Base-by-base conservation (phyloP, 345 rosid species). In the Gossypium rotundifolium region DNA sequence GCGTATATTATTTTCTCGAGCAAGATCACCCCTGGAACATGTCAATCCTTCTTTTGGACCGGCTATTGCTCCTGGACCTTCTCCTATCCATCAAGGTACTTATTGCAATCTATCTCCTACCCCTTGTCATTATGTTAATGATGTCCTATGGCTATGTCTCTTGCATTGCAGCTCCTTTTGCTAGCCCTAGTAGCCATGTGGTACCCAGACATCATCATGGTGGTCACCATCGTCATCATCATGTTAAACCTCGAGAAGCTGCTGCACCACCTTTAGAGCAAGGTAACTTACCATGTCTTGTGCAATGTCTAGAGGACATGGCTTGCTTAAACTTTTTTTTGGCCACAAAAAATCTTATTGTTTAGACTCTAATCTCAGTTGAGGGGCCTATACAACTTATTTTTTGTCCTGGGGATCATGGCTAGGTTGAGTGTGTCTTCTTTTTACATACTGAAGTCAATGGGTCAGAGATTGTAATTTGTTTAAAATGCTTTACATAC, bases 181-280 rank as follows among this genome's bases (percentile, higher is more conserved):
- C 92, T 59, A 75, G 65, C 69, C 88, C 93, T 44, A 74, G 73
- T 23, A 64, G 11, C 57, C 79, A 79, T 80, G 84, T 84, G 25
- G 70, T 72, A 46, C 86, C 81, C 73, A 86, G 44, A 48, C 85
- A 10, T 62, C 86, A 81, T 76, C 93, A 78, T 70, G 87, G 83
- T 79, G 94, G 16, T 84, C 86, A 10, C 18, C 58, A n/a, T 20
- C 22, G 11, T 57, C 62, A 68, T 68, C 86, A 59, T 81, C 88
- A 53, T 74, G 72, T 75, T 68, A 87, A 81, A 80, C 89, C 91
- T 77, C 77, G 16, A 69, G 82, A 48, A 23, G 77, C 80, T 73
- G 87, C 97, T 79, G 90, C 93, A 25, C 78, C 94, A 29, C 94
- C 97, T 79, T 84, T 89, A 10, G 84, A 87, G 55, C 88, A 78